Conservation (phyloP, 495 filamentous ascomycete species). For the Penicillium bialowiezense region DNA sequence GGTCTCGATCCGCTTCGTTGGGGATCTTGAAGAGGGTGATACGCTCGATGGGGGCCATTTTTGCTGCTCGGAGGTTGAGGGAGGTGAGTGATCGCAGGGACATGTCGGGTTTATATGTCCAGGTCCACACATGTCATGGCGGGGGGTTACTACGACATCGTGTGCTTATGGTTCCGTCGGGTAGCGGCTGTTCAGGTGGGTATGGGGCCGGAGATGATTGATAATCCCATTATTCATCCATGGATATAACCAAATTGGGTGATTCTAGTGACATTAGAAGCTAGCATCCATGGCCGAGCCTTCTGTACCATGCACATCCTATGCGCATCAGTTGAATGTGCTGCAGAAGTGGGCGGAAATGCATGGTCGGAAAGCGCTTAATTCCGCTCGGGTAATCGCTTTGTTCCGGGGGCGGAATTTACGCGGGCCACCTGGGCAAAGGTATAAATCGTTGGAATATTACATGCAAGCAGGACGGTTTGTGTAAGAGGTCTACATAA, state of each 20-base stretch:
- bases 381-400: conserved; percentile 3
- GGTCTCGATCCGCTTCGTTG: conserved; percentile 41
- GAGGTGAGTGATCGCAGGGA: background rate
- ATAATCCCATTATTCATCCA: background rate
- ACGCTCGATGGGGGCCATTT: conserved; percentile 50
- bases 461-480: no score
- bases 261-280: no score
- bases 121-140: background rate
- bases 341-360: no score
- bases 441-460: no score
- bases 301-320: no score
- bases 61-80: background rate
- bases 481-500: no score
- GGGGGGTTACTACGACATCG: background rate
- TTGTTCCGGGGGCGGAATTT: conserved; percentile 2
- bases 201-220: background rate
- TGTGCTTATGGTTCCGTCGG: conserved; percentile 3
- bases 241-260: no score
- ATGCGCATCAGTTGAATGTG: no score
- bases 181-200: background rate
- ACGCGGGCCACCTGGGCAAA: no score
- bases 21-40: conserved; percentile 61
- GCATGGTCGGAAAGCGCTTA: no score
- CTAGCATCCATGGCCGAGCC: no score
- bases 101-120: conserved; percentile 1